These are phyloP conservation scores for Acacia pycnantha DNA, from an alignment of 331 rosid genomes.

Conservation along the genomic window DNA sequence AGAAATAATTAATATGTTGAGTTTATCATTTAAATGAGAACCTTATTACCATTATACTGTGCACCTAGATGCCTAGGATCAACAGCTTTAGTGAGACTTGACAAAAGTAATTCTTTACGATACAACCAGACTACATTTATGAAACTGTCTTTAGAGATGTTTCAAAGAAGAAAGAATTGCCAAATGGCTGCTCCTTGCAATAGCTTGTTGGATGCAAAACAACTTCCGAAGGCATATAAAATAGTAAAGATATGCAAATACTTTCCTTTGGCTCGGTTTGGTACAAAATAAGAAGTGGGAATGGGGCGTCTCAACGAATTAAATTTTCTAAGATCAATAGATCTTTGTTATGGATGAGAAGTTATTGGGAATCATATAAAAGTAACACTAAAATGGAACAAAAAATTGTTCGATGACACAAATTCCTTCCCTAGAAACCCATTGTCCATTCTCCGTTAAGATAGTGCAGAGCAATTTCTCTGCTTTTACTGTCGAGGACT, in stretches of 20 bases:
- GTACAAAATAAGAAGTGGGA: neutral
- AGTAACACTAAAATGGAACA: neutral
- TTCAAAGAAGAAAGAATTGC: neutral
- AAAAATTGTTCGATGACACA: neutral
- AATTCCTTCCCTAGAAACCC: neutral
- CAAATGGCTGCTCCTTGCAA: neutral
- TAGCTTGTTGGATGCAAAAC: neutral
- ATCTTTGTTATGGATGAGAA: neutral
- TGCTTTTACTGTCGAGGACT: neutral
- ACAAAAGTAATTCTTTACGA: neutral
- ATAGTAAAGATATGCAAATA: neutral
- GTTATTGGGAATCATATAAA: neutral
- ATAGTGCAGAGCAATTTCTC: neutral
- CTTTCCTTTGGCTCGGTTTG: neutral
- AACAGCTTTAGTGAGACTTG: neutral
- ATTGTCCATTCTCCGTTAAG: neutral
- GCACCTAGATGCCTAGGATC: neutral
- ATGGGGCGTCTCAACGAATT: neutral
- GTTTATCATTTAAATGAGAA: conserved; percentile 8
- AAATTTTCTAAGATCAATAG: too few species aligned
- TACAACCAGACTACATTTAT: neutral
- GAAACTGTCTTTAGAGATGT: neutral
- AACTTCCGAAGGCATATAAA: neutral
- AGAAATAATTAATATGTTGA: neutral
- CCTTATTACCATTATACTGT: neutral